Conservation (phyloP, 768 basidiomycete species). For the Rhizopogon vesiculosus region DNA sequence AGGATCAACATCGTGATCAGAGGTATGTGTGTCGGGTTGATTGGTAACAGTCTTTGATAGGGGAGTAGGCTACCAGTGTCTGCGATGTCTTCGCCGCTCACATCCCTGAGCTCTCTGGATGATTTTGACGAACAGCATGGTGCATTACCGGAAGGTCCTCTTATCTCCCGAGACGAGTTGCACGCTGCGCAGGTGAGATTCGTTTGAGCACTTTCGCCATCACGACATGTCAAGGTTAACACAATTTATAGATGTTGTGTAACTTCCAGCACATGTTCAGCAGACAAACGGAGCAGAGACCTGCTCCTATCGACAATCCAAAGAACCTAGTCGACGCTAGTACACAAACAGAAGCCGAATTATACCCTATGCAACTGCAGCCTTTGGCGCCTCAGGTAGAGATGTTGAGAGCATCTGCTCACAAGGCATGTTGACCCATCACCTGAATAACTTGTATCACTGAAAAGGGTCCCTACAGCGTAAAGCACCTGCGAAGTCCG, state of each 20-base stretch:
- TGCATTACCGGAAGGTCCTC: constrained; percentile 18
- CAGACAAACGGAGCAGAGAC: constrained; percentile 11
- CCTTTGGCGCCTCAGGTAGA: constrained; percentile 14
- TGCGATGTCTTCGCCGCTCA: constrained; percentile 64
- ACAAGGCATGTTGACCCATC: constrained; percentile 14
- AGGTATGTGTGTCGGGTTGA: constrained; percentile 31
- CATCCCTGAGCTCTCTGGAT: constrained; percentile 69
- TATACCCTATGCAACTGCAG: constrained; percentile 3
- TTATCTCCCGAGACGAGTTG: constrained; percentile 43
- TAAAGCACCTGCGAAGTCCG: constrained; percentile 19
- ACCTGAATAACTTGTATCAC: background rate
- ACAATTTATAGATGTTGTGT: constrained; percentile 33
- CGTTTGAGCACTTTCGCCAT: constrained; percentile 1
- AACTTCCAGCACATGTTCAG: constrained; percentile 25
- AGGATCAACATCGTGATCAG: constrained; percentile 34
- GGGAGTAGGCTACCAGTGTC: constrained; percentile 26
- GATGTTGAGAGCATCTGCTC: constrained; percentile 11
- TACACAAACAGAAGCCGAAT: constrained; percentile 24
- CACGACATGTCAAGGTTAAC: constrained; percentile 7
- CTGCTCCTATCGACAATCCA: background rate
- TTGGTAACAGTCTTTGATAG: background rate
- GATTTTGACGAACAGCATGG: constrained; percentile 40
- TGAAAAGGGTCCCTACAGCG: constrained; percentile 22
- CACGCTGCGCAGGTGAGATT: constrained; percentile 53
- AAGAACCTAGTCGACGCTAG: constrained; percentile 18